phyloP scores from a whole-genome alignment of 2,329 filamentous ascomycete species.

The Aureobasidium sp. region DNA sequence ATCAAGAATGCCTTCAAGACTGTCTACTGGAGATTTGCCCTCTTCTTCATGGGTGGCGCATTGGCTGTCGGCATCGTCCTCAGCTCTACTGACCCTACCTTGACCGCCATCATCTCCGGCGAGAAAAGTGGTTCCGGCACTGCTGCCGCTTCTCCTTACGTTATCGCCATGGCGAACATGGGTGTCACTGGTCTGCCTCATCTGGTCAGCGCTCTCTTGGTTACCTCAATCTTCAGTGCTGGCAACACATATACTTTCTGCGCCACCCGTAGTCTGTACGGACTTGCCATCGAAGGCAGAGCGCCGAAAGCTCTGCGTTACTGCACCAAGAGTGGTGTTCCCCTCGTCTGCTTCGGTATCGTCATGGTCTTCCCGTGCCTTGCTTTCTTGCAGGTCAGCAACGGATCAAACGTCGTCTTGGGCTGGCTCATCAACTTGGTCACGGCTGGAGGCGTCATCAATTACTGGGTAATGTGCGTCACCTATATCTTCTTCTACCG shows the following conservation, averaged over 20 bases:
- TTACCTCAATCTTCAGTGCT: conserved; percentile 51
- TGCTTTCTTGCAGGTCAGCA: conserved; percentile 25
- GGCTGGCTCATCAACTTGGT: conserved; percentile 44
- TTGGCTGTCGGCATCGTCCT: conserved; percentile 39
- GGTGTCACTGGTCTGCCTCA: conserved; percentile 39
- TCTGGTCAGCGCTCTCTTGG: conserved; percentile 30
- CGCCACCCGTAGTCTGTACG: conserved; percentile 48
- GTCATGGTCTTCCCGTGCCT: conserved; percentile 30
- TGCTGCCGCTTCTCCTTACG: conserved; percentile 27
- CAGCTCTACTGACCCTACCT: conserved; percentile 25
- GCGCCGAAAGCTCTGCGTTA: conserved; percentile 49
- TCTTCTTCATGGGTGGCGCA: conserved; percentile 43
- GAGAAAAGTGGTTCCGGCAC: conserved; percentile 16
- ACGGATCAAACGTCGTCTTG: conserved; percentile 21
- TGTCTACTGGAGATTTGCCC: conserved; percentile 40
- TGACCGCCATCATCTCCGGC: conserved; percentile 23
- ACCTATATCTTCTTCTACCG: conserved; percentile 56
- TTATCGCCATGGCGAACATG: conserved; percentile 40
- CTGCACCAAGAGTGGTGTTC: conserved; percentile 53
- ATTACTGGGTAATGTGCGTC: conserved; percentile 54
- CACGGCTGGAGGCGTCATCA: conserved; percentile 52
- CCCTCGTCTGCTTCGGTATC: conserved; percentile 48
- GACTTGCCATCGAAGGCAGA: conserved; percentile 45
- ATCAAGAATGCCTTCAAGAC: conserved; percentile 46
- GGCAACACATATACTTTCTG: conserved; percentile 52